phyloP scores from a whole-genome alignment of 495 filamentous ascomycete genomes.

The Neurospora africana region DNA sequence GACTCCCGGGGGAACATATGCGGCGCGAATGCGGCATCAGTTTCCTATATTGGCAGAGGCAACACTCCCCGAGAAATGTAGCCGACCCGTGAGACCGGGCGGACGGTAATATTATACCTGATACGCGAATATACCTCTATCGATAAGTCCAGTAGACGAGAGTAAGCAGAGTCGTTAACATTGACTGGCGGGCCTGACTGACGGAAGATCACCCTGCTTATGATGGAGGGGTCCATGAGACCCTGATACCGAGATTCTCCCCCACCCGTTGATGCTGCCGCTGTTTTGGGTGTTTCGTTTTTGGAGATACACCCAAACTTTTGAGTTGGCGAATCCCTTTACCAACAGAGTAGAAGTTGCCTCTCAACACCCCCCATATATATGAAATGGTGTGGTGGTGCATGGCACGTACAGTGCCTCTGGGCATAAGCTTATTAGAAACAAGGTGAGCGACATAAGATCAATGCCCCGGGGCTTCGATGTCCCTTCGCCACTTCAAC shows the following conservation, averaged over 20 bases:
- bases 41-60: not conserved
- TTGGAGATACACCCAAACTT: not conserved
- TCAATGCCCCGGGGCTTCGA: not conserved
- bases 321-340: not conserved
- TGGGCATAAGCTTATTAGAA: not conserved
- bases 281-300: not conserved
- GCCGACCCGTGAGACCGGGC: not conserved
- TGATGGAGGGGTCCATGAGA: not conserved
- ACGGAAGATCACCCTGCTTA: not conserved
- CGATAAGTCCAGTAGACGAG: not conserved
- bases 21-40: not conserved
- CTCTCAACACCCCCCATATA: not conserved
- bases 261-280: not conserved
- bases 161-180: not conserved
- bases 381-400: not conserved
- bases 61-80: not conserved
- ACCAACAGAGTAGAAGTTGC: not conserved
- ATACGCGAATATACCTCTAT: not conserved
- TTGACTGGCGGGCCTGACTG: not conserved
- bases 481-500: not conserved
- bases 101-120: not conserved
- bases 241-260: not conserved
- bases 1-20: not conserved
- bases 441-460: not conserved
- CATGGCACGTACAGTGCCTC: not conserved